phyloP scores from a whole-genome alignment of 106 monocot genomes.

The Dioscorea zingiberensis region DNA sequence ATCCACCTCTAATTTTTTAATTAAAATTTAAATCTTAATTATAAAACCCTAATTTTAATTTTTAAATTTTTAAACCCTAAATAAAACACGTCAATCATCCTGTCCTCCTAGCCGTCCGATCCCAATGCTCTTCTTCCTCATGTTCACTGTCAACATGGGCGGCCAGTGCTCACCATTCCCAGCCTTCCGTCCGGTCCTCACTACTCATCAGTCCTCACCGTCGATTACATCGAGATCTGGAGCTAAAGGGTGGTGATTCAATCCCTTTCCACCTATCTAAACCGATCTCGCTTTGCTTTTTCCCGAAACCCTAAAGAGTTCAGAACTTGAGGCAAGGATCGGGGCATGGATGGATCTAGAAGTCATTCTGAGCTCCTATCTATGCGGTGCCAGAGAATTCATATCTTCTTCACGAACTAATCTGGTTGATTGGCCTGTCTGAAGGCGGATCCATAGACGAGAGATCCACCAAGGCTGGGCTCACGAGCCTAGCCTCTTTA shows the following conservation, averaged over 20 bases:
- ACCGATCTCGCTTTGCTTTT: background rate
- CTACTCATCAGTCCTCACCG: slow-evolving; percentile 13
- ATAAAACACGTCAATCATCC: too few species aligned
- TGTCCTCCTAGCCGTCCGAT: too few species aligned
- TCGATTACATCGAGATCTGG: slow-evolving; percentile 16
- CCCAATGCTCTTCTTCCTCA: too few species aligned
- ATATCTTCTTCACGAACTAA: slow-evolving; percentile 33
- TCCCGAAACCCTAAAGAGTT: slow-evolving; percentile 2
- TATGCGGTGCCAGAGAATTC: slow-evolving; percentile 21
- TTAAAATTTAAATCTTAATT: too few species aligned
- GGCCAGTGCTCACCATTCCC: too few species aligned
- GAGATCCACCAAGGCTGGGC: too few species aligned
- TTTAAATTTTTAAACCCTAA: too few species aligned
- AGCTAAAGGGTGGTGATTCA: slow-evolving; percentile 12
- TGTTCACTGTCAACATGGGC: too few species aligned
- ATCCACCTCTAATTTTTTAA: too few species aligned
- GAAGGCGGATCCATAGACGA: slow-evolving; percentile 14
- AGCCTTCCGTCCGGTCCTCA: too few species aligned
- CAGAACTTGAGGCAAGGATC: slow-evolving; percentile 12
- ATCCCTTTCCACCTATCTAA: slow-evolving; percentile 5
- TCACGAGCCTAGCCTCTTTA: slow-evolving; percentile 31
- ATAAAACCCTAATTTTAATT: too few species aligned
- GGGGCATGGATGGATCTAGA: slow-evolving; percentile 40
- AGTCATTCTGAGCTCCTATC: background rate
- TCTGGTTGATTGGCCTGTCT: slow-evolving; percentile 28